phyloP scores from a whole-genome alignment of 2,329 filamentous ascomycete species.

The Neofusicoccum parvum region DNA sequence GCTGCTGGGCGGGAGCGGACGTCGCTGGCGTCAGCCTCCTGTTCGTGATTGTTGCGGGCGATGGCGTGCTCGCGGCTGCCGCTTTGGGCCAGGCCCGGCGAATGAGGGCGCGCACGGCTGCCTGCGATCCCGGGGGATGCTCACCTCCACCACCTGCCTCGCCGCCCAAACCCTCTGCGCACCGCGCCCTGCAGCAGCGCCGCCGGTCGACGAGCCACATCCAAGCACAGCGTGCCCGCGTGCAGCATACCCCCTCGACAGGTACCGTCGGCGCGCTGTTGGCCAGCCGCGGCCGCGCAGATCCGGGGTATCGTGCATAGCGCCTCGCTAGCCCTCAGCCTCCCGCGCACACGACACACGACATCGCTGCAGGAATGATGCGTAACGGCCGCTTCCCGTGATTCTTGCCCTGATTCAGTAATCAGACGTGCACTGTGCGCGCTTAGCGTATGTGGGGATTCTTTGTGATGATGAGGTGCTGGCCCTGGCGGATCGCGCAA shows the following conservation, averaged over 20 bases:
- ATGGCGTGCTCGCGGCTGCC: conserved; percentile 15
- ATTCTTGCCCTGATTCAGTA: conserved; percentile 18
- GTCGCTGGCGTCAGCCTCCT: not conserved
- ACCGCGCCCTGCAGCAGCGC: not conserved
- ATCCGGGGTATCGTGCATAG: not conserved
- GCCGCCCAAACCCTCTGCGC: not conserved
- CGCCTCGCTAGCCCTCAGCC: not conserved
- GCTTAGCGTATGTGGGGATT: conserved; percentile 22
- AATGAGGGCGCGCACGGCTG: not conserved
- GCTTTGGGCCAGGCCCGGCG: not conserved
- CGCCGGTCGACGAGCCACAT: not conserved
- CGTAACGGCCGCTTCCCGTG: conserved; percentile 8
- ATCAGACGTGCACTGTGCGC: conserved; percentile 2
- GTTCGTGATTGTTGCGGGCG: conserved; percentile 9
- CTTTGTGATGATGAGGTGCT: conserved; percentile 22
- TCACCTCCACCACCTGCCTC: not conserved
- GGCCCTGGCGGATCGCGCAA: conserved; percentile 22
- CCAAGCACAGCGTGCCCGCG: not conserved
- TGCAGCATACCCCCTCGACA: not conserved
- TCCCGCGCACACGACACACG: conserved; percentile 1
- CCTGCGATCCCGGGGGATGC: not conserved
- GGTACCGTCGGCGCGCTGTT: not conserved
- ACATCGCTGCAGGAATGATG: conserved; percentile 14
- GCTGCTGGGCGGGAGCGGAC: not conserved
- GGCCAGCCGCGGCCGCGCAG: conserved; percentile 8